Conservation (phyloP, 2,329 filamentous ascomycete species). For the Aspergillus jensenii region DNA sequence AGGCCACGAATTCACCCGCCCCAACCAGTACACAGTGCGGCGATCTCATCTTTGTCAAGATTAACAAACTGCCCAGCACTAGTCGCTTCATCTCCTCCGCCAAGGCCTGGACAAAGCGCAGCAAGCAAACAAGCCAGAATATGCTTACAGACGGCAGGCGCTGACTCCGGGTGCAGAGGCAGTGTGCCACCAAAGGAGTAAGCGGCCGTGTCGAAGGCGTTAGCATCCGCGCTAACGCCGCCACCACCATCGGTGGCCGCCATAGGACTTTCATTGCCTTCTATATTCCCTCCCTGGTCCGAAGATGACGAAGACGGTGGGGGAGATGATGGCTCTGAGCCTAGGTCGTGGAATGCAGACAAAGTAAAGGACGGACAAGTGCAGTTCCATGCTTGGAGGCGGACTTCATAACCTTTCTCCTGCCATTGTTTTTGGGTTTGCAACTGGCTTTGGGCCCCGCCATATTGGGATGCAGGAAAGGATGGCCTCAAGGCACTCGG, state of each 20-base stretch:
- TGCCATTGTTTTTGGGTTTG: slow-evolving; percentile 23
- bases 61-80: slow-evolving; percentile 26
- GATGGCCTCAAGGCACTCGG: slow-evolving; percentile 25
- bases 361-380: slow-evolving; percentile 83
- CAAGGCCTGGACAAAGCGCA: slow-evolving; percentile 59
- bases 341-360: slow-evolving; percentile 59
- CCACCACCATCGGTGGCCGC: too few relatives aligned
- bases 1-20: slow-evolving; percentile 27
- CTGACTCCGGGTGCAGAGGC: slow-evolving; percentile 16
- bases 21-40: slow-evolving; percentile 63
- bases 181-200: slow-evolving; percentile 41
- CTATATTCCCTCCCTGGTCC: background rate
- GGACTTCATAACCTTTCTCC: slow-evolving; percentile 64
- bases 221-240: background rate
- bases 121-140: slow-evolving; percentile 78
- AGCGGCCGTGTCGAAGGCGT: background rate
- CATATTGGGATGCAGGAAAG: slow-evolving; percentile 3
- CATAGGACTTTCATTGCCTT: slow-evolving; percentile 10
- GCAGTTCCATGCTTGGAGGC: slow-evolving; percentile 79
- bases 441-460: slow-evolving; percentile 14
- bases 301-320: background rate
- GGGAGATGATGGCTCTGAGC: slow-evolving; percentile 16
- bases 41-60: slow-evolving; percentile 65
- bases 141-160: slow-evolving; percentile 72
- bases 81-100: slow-evolving; percentile 48